phyloP scores from a whole-genome alignment of 169 alveolate species.

The Cryptosporidium viatorum region DNA sequence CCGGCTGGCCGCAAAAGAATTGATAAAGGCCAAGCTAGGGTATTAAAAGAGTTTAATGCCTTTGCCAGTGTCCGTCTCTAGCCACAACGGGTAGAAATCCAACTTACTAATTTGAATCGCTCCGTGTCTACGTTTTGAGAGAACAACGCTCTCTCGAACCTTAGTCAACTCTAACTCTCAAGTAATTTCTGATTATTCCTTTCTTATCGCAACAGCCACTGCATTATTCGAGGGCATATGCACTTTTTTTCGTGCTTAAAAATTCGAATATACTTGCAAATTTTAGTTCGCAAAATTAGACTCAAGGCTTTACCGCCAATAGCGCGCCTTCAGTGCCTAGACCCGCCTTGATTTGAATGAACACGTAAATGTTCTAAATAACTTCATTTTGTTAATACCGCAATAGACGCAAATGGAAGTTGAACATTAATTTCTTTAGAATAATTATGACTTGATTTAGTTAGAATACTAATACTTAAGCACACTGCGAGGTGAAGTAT shows the following conservation, averaged over 20 bases:
- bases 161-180: slow-evolving; percentile 25
- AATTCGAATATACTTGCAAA: slow-evolving; percentile 52
- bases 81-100: slow-evolving; percentile 1
- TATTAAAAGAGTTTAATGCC: not conserved
- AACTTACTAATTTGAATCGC: slow-evolving; percentile 5
- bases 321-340: not conserved
- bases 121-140: slow-evolving; percentile 6
- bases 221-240: slow-evolving; percentile 51
- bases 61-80: slow-evolving; percentile 16
- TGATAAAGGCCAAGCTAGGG: not conserved
- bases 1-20: not conserved
- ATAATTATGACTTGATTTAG: not conserved
- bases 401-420: slow-evolving; percentile 32
- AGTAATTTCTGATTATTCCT: not conserved
- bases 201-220: slow-evolving; percentile 25
- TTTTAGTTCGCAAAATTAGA: slow-evolving; percentile 63
- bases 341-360: slow-evolving; percentile 33
- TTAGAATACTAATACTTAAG: not conserved
- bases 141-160: not conserved
- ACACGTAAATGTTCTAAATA: slow-evolving; percentile 18
- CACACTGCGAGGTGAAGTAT: not conserved
- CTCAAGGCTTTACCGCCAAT: slow-evolving; percentile 25
- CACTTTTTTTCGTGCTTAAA: slow-evolving; percentile 29
- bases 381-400: slow-evolving; percentile 5
- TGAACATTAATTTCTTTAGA: not conserved